Evolutionary conservation across 805 yeast genomes (phyloP).

Genomic region (Starmerella geochares): DNA sequence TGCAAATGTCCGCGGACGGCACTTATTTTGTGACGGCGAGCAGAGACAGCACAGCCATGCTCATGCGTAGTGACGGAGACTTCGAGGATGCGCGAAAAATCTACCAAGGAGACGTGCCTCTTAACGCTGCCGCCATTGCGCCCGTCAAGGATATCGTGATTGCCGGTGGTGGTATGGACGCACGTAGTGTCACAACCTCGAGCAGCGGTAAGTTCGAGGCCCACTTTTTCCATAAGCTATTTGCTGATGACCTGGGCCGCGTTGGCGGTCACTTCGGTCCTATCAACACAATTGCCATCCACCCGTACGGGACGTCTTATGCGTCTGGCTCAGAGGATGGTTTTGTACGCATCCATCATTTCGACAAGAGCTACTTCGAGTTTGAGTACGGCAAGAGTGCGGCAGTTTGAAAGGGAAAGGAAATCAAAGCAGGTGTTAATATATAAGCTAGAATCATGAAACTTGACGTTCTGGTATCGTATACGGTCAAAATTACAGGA

Average conservation of each 20-base stretch:
- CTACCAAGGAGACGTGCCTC: constrained; percentile 79
- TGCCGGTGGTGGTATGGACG: constrained; percentile 99
- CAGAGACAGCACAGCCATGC: constrained; percentile 74
- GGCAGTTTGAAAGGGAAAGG: neutral
- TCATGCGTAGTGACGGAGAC: constrained; percentile 62
- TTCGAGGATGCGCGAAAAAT: constrained; percentile 55
- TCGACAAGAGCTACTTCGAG: constrained; percentile 86
- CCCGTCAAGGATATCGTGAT: constrained; percentile 86
- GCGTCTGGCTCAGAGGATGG: constrained; percentile 99
- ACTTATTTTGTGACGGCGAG: constrained; percentile 88
- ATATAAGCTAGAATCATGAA: neutral
- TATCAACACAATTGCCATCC: constrained; percentile 81
- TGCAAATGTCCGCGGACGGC: constrained; percentile 78
- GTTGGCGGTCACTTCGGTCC: constrained; percentile 99
- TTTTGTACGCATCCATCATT: constrained; percentile 83
- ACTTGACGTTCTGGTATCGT: neutral
- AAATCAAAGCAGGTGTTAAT: neutral
- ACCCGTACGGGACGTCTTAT: constrained; percentile 85
- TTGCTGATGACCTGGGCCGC: constrained; percentile 92
- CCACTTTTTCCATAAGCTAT: constrained; percentile 87
- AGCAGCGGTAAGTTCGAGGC: constrained; percentile 97
- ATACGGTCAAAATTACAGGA: neutral
- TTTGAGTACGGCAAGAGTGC: constrained; percentile 68
- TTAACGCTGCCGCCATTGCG: constrained; percentile 91
- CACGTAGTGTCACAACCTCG: constrained; percentile 96